Evolutionary conservation across 768 basidiomycete species (phyloP), one percentile per base, ranked within the genome.

Genomic region (Boletus sensibilis): DNA sequence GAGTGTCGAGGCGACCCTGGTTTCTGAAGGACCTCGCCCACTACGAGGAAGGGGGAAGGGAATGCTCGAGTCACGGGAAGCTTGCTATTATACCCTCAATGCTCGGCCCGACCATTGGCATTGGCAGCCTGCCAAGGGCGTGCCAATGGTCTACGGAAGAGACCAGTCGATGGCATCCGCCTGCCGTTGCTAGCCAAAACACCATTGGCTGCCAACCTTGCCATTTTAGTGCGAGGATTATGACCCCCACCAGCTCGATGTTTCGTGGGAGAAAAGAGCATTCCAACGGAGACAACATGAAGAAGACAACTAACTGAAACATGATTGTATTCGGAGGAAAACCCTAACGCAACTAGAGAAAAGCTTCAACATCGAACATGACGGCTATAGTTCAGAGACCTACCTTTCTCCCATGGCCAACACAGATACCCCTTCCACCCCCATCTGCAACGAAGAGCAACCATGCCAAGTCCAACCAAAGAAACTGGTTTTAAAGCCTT

Each of bases 111-210:
- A 53, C 35, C 50, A 38, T 53, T 49, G 35, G 53, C 25, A 37
- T 45, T 35, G 65, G 62, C 37, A 25, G 65, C 39, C 53, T 52
- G 48, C 64, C 60, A 61, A 61, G 16, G 3, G 4, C n/a, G 4
- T 6, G 20, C 50, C 56, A 43, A 29, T 14, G 2, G 2, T 8
- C 11, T 21, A 11, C 10, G 12, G 27, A 3, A 27, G 39, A 20
- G 42, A n/a, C 21, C 13, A 2, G 31, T 16, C 20, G 3, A 39
- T 18, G 59, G 27, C 29, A 8, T 6, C 48, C 7, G n/a, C 47
- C 10, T 7, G 50, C 42, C 55, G 42, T 18, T n/a, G 5, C 39
- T 12, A 20, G 39, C 54, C 58, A 56, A 48, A 39, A 40, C 5
- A 25, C 21, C 18, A 40, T 46, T 49, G 64, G 52, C 39, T 5